Percentiles rank a stretch among this genome's conserved stretches.
Conservation (phyloP, 345 rosid species). For the Populus nigra region DNA sequence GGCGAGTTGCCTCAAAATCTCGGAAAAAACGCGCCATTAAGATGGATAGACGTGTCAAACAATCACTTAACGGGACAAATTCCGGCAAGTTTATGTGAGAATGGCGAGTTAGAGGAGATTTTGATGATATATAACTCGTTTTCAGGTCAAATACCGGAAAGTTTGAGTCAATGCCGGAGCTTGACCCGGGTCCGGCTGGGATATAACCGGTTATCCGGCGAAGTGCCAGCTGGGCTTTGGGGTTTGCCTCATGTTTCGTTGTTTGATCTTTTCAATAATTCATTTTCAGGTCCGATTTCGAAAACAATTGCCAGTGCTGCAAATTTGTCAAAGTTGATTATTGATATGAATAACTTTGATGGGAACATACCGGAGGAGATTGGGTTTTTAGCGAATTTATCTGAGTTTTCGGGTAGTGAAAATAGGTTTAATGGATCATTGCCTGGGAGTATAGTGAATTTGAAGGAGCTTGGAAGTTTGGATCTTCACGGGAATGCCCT, state of each 20-base stretch:
- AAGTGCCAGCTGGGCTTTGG: constrained; percentile 75
- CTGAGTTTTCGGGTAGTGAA: constrained; percentile 53
- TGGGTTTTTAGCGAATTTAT: constrained; percentile 55
- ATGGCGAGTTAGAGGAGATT: constrained; percentile 72
- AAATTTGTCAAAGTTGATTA: constrained; percentile 57
- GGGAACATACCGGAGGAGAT: constrained; percentile 76
- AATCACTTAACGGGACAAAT: constrained; percentile 64
- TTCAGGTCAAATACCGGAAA: constrained; percentile 65
- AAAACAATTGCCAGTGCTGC: constrained; percentile 60
- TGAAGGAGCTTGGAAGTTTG: constrained; percentile 57
- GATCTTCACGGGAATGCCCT: constrained; percentile 70
- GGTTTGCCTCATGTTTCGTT: constrained; percentile 79
- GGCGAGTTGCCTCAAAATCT: constrained; percentile 68
- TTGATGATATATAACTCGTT: constrained; percentile 61
- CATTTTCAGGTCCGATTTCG: constrained; percentile 62
- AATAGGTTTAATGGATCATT: constrained; percentile 62
- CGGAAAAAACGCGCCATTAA: constrained; percentile 73
- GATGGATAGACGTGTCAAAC: constrained; percentile 71
- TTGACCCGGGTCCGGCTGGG: constrained; percentile 72
- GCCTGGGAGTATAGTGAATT: constrained; percentile 63
- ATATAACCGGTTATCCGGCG: constrained; percentile 67
- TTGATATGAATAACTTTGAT: constrained; percentile 59
- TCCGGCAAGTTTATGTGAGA: constrained; percentile 60
- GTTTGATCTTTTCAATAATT: constrained; percentile 62
- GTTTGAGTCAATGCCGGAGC: constrained; percentile 55